Evolutionary conservation across 208 protist genomes (phyloP).

Genomic region (Leptomonas pyrrhocoris): DNA sequence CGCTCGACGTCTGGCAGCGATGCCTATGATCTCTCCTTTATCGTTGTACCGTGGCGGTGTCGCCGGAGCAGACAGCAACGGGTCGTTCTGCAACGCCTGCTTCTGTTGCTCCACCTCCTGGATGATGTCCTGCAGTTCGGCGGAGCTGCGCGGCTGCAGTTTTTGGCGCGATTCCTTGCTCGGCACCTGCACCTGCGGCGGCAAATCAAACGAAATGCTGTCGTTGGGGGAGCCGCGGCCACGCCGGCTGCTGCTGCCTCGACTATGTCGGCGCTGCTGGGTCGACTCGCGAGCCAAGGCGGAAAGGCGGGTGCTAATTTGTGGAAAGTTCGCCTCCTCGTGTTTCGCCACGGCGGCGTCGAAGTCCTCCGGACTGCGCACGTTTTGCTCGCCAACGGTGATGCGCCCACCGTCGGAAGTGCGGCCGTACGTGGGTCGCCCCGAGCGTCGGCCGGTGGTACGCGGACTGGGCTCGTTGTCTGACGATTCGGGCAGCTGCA

Average conservation of each 20-base stretch:
- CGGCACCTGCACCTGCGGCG: conserved; percentile 59
- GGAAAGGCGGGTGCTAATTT: conserved; percentile 29
- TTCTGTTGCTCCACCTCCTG: conserved; percentile 32
- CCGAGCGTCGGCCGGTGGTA: conserved; percentile 31
- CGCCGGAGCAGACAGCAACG: conserved; percentile 24
- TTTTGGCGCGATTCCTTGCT: conserved; percentile 25
- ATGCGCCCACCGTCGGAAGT: conserved; percentile 79
- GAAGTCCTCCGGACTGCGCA: conserved; percentile 60
- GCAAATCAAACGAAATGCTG: conserved; percentile 67
- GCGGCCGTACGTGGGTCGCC: conserved; percentile 54
- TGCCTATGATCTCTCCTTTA: conserved; percentile 70
- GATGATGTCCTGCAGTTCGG: conserved; percentile 53
- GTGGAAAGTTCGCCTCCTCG: conserved; percentile 66
- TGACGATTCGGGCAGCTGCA: conserved; percentile 50
- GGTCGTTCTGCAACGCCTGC: conserved; percentile 7
- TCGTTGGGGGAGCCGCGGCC: conserved; percentile 31
- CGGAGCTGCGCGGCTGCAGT: conserved; percentile 54
- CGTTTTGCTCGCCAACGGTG: conserved; percentile 61
- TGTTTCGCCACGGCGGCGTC: conserved; percentile 61
- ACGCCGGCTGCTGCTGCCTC: conserved; percentile 22
- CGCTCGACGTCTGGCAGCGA: conserved; percentile 68
- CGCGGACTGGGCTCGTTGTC: conserved; percentile 23
- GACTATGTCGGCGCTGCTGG: not conserved
- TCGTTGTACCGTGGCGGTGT: conserved; percentile 47
- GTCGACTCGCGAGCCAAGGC: conserved; percentile 11